Percentiles rank a stretch among this genome's conserved stretches.
Conservation (phyloP, 495 filamentous ascomycete genomes). For the Talaromyces thailandensis region DNA sequence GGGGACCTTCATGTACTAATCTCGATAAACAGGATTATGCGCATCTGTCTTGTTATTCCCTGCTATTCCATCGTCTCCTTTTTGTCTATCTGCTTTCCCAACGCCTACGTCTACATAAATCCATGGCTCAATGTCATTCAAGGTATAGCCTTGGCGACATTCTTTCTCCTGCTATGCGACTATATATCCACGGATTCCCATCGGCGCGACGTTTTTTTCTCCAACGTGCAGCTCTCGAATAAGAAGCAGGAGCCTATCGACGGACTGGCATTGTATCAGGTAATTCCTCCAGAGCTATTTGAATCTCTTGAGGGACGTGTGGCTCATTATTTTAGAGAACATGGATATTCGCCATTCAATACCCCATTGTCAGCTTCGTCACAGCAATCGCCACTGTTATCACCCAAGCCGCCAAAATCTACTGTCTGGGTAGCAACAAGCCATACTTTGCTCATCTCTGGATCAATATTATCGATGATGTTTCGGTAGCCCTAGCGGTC, state of each 20-base stretch:
- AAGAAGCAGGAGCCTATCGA: constrained; percentile 12
- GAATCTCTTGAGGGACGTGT: not conserved
- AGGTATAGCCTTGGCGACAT: constrained; percentile 18
- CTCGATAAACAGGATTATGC: constrained; percentile 16
- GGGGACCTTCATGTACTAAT: not conserved
- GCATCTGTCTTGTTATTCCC: constrained; percentile 16
- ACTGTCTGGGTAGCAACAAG: constrained; percentile 19
- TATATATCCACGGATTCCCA: constrained; percentile 16
- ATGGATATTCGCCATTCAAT: constrained; percentile 11
- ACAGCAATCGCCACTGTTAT: constrained; percentile 19
- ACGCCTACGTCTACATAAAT: constrained; percentile 18
- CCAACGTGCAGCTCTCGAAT: constrained; percentile 7
- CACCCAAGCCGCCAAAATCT: constrained; percentile 18
- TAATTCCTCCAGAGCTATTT: no score
- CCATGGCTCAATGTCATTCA: constrained; percentile 22
- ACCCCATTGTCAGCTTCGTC: constrained; percentile 18
- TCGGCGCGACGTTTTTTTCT: constrained; percentile 15
- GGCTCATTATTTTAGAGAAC: not conserved
- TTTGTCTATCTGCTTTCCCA: constrained; percentile 17
- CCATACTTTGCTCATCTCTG: constrained; percentile 27
- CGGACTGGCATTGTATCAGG: not conserved
- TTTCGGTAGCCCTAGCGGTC: constrained; percentile 20
- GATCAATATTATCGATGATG: constrained; percentile 14
- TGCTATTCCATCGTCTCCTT: constrained; percentile 20
- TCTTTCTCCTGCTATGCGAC: constrained; percentile 24